Base-by-base conservation (phyloP, 306 rosid species). In the Vigna reflexopilosa region DNA sequence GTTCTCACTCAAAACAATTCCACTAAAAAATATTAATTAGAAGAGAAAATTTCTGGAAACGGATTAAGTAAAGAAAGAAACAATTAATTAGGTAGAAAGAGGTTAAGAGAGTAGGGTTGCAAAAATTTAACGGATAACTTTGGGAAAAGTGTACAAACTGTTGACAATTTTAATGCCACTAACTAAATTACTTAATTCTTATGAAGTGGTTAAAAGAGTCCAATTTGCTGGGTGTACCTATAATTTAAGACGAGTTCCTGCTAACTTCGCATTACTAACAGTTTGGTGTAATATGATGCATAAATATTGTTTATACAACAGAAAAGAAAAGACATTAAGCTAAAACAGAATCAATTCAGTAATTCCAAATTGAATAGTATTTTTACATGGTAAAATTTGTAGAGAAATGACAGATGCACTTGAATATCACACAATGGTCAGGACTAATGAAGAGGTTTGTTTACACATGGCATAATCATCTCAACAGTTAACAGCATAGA, bases 381-480 rank as follows among this genome's bases (percentile, higher is more conserved):
- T 44, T 44, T 22, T 42, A 45, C 69, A 58, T 44, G 28, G 49
- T 34, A 64, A 22, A 12, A 50, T 20, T 36, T 50, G 4, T 38
- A 22, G 55, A 40, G 34, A 49, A 51, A 65, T 65, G 65, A 62
- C 26, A 36, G 73, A 15, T 1, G 28, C 55, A 50, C 61, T 19
- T 65, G n/a, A 11, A 64, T 51, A n/a, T 51, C 42, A 9, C 10
- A 49, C 3, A 70, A 50, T 32, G 11, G 49, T 5, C 42, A 75
- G 42, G 42, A 8, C 40, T 5, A 26, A 59, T n/a, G 42, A 8
- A 38, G 66, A 40, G 14, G 1, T 51, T 49, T 52, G 1, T 51
- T 49, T 52, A 65, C 67, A 16, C 45, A n/a, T n/a, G 47, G n/a
- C 40, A 63, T 38, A 36, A 48, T 34, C 62, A 58, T 81, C 66